These are phyloP conservation scores for Parasitella parasitica DNA, from an alignment of 371 early-diverging fungal species.

Conservation along the genomic window DNA sequence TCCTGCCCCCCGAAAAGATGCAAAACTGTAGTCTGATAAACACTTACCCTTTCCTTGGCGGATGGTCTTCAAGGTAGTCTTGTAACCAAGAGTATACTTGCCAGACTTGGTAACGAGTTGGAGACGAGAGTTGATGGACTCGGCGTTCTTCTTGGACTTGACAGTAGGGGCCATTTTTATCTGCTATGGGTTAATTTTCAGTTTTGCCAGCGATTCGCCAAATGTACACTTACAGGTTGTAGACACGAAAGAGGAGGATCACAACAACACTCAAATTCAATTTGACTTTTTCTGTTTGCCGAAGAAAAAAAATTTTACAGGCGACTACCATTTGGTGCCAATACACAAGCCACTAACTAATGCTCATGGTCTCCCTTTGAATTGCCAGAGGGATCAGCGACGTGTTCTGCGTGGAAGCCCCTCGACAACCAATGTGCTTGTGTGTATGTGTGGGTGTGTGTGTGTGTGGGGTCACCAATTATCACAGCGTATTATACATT, in stretches of 20 bases:
- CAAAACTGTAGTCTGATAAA: background rate
- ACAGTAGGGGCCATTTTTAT: conserved; percentile 51
- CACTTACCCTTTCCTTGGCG: conserved; percentile 92
- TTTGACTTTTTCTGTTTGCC: background rate
- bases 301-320: background rate
- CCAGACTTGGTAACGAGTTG: conserved; percentile 98
- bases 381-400: background rate
- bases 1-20: conserved; percentile 19
- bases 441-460: no score
- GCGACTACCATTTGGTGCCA: background rate
- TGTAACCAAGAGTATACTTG: conserved; percentile 96
- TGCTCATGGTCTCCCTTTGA: background rate
- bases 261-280: background rate
- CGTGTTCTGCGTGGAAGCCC: background rate
- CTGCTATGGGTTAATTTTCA: background rate
- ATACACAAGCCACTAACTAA: background rate
- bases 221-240: conserved; percentile 2
- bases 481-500: background rate
- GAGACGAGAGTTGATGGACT: conserved; percentile 97
- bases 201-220: no score
- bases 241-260: conserved; percentile 4
- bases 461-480: no score
- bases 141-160: conserved; percentile 76
- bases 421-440: no score
- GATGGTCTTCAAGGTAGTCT: conserved; percentile 95